These are phyloP conservation scores for Chaetomium cochliodes DNA, from an alignment of 495 filamentous ascomycete genomes.

Conservation along the genomic window DNA sequence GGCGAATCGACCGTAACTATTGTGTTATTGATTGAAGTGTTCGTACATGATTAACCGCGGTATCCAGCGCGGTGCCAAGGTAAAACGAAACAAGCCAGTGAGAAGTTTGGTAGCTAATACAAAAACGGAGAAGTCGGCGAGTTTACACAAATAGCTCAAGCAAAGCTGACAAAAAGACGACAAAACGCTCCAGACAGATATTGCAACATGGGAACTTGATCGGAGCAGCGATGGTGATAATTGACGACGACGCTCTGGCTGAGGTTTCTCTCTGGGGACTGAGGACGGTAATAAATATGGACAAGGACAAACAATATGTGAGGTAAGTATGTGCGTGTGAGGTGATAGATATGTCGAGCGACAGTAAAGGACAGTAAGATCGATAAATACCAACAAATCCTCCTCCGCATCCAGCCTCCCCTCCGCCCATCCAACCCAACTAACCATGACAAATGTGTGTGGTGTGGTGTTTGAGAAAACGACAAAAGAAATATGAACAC, in stretches of 20 bases:
- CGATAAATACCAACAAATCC: neutral
- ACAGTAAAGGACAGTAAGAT: neutral
- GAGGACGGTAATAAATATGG: neutral
- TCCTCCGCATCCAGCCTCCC: neutral
- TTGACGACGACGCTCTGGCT: neutral
- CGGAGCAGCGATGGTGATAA: conserved; percentile 13
- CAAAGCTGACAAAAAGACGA: neutral
- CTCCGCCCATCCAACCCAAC: neutral
- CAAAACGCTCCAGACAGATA: neutral
- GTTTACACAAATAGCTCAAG: neutral
- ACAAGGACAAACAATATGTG: neutral
- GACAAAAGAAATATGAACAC: conserved; percentile 12
- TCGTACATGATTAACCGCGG: neutral
- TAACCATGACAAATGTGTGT: neutral
- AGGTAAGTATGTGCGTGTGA: neutral
- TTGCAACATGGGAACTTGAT: neutral
- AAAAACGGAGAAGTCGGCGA: neutral
- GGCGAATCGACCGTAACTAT: too few species aligned
- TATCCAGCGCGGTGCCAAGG: neutral
- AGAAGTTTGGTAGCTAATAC: neutral
- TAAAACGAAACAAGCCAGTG: neutral
- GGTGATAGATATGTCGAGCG: neutral
- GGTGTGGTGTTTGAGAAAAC: neutral
- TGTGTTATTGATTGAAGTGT: neutral
- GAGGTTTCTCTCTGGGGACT: neutral